Evolutionary conservation across 2,329 filamentous ascomycete species (phyloP), one percentile per base, ranked within the genome.

Genomic region (Aspergillus melleus): DNA sequence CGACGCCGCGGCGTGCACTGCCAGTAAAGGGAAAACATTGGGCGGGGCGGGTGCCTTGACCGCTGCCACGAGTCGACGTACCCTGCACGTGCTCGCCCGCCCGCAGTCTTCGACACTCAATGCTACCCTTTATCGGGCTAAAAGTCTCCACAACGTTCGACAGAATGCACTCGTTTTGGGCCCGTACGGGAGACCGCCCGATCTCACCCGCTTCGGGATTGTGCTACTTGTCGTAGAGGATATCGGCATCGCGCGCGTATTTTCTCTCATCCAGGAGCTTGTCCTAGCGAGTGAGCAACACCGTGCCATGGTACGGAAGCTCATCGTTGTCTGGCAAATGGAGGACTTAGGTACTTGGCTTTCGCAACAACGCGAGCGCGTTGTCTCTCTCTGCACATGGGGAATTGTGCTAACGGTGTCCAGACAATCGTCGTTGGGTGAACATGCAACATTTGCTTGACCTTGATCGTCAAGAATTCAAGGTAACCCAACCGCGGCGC

Each of bases 191-290:
- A 32, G 42, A 58, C 42, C 50, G 39, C 39, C 26, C 1, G 50
- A 58, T 53, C 55, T 58, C 11, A 50, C 19, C 39, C 39, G 24
- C 29, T 58, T 58, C 26, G 50, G 50, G 4, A 49, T 53, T 22
- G 19, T 53, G 39, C 42, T 58, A n/a, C 42, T 58, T 2, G 19
- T 58, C 16, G 26, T 58, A 24, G 39, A 58, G 49, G 50, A 58
- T 49, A 53, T 53, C 29, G 26, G 39, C 24, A 36, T 53, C 22
- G 42, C 42, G 16, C 55, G 39, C 0, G 26, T 53, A 24, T 49
- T 58, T 20, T 53, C 39, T 6, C 39, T 52, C 26, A 53, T 53
- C 12, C 32, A 42, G 32, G 26, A 20, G n/a, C 30, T 53, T 16
- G 51, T 42, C 19, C 32, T n/a, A 11, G 51, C n/a, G 3, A 53